Evolutionary conservation across 108 stramenopile genomes (phyloP), one percentile per base, ranked within the genome.

Genomic region (Mediolabrus comicus): DNA sequence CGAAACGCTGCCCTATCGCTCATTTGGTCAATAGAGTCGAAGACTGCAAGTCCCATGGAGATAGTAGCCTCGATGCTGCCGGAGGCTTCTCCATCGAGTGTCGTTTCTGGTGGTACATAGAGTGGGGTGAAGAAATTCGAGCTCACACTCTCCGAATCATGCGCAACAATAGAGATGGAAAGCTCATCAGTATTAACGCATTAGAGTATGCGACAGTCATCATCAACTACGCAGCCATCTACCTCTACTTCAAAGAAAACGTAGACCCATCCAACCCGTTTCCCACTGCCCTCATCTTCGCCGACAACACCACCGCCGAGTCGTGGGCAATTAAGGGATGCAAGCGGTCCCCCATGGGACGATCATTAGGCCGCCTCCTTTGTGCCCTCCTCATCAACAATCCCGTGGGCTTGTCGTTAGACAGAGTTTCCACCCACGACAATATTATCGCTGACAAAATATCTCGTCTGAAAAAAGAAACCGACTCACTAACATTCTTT

Each of bases 381-480:
- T 75, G 74, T 24, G 22, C 17, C 14, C 35, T 75, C 2, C 43
- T 75, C 30, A 63, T 75, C 24, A 31, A 67, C 27, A 51, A 49
- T 4, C 53, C 46, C 0, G 34, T 75, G n/a, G 65, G 74, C 5
- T 53, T 67, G 26, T 56, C 66, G 10, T 2, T 59, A 4, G 27
- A 65, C 33, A 67, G 65, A 59, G 60, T 75, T 1, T n/a, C 36
- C 32, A 43, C 28, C 6, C 12, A 61, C 3, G 52, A 53, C n/a
- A 75, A 75, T 26, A n/a, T 33, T 19, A 67, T 75, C 39, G 74
- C 74, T 12, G 74, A 75, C 59, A 49, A 41, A 28, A 75, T 75
- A 7, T 75, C 74, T 22, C 46, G 74, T 16, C 43, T 65, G 32
- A 74, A 74, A 35, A 8, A 38, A 49, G 32, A 26, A 16, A 33